Evolutionary conservation across 371 early-diverging fungal genomes (phyloP).

Genomic region (Chytridiales sp.): DNA sequence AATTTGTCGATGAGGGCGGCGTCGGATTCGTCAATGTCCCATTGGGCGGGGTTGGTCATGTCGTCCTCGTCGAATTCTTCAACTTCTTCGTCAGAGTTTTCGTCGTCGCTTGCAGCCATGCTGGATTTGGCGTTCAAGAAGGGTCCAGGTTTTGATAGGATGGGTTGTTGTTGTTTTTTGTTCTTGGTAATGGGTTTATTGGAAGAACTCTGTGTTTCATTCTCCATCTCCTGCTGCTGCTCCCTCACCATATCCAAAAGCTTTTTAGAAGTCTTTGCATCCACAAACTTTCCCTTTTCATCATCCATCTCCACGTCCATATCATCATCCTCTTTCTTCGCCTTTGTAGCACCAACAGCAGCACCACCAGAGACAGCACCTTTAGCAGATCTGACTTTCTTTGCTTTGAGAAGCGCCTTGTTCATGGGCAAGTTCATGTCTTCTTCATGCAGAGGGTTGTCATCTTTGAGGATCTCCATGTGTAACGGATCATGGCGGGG

Average conservation of each 20-base stretch:
- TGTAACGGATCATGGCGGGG: constrained; percentile 3
- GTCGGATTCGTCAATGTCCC: constrained; percentile 46
- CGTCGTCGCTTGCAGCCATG: too few species aligned
- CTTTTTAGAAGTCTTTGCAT: constrained; percentile 84
- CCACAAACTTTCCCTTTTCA: constrained; percentile 62
- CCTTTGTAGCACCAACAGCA: too few species aligned
- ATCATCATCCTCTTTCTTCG: constrained; percentile 1
- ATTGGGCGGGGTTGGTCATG: constrained; percentile 9
- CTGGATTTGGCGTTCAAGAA: too few species aligned
- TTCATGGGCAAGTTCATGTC: neutral
- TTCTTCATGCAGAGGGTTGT: neutral
- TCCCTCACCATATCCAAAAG: constrained; percentile 83
- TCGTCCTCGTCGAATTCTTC: constrained; percentile 39
- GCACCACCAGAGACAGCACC: too few species aligned
- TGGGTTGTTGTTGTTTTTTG: too few species aligned
- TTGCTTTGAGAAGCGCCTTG: neutral
- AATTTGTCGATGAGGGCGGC: constrained; percentile 75
- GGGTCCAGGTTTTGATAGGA: too few species aligned
- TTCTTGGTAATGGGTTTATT: neutral
- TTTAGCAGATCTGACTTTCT: constrained; percentile 1
- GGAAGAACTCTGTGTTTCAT: constrained; percentile 7
- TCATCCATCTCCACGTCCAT: constrained; percentile 21
- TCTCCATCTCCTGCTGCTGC: constrained; percentile 88
- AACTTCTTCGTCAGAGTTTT: constrained; percentile 23
- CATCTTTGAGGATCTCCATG: neutral